Conservation (phyloP, 208 protist genomes). For the Trypanosoma scelopori region DNA sequence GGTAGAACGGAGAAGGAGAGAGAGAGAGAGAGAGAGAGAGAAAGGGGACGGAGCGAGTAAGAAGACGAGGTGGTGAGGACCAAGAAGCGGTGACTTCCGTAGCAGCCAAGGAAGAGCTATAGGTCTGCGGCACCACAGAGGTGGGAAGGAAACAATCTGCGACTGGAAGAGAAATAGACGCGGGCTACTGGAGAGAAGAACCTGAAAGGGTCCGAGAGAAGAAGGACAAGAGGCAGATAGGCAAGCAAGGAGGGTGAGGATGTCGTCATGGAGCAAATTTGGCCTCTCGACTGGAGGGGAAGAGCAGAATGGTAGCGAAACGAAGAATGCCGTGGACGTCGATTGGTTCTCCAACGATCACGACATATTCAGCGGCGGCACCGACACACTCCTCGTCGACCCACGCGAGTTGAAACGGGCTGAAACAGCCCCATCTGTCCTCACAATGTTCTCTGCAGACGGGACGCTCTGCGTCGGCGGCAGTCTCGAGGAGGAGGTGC, state of each 20-base stretch:
- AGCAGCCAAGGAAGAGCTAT: too few relatives aligned
- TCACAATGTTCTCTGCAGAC: constrained; percentile 58
- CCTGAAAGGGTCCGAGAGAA: not conserved
- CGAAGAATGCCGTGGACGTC: constrained; percentile 8
- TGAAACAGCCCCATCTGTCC: constrained; percentile 76
- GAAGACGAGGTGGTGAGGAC: too few relatives aligned
- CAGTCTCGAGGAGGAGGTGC: constrained; percentile 48
- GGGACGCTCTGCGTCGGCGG: constrained; percentile 49
- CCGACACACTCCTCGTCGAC: constrained; percentile 41
- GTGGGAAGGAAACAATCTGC: too few relatives aligned
- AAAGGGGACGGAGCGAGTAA: too few relatives aligned
- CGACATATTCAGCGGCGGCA: constrained; percentile 36
- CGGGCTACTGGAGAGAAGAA: too few relatives aligned
- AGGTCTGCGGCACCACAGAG: too few relatives aligned
- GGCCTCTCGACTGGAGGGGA: not conserved
- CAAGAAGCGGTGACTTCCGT: too few relatives aligned
- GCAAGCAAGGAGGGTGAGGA: not conserved
- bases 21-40: too few relatives aligned
- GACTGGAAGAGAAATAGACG: too few relatives aligned
- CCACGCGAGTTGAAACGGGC: constrained; percentile 67
- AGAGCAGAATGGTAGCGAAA: not conserved
- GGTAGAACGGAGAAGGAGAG: not conserved
- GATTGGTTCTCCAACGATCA: constrained; percentile 26
- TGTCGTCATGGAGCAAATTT: constrained; percentile 2
- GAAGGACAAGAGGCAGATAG: not conserved